A percentile compares a stretch with the other conserved stretches of the same genome.
Evolutionary conservation across 208 protist genomes (phyloP).

Genomic region (Wallacemonas sp.): DNA sequence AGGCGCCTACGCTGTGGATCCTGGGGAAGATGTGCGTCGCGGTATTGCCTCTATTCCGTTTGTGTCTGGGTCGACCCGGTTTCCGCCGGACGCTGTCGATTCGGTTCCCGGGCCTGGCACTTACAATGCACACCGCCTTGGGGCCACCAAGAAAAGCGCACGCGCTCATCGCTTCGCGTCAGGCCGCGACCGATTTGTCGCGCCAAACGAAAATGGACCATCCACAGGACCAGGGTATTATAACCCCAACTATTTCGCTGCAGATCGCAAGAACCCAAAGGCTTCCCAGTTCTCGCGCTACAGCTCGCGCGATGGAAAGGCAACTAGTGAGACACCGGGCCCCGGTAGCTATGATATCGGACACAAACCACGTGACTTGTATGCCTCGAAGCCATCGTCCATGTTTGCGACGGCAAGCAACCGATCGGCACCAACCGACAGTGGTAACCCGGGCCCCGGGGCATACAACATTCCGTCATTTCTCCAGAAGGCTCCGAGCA

Average conservation of each 20-base stretch:
- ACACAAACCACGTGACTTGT: slow-evolving; percentile 21
- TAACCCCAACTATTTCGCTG: slow-evolving; percentile 43
- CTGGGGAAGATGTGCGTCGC: slow-evolving; percentile 9
- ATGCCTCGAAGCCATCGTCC: slow-evolving; percentile 64
- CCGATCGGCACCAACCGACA: slow-evolving; percentile 17
- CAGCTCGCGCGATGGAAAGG: slow-evolving; percentile 30
- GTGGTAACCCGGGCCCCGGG: slow-evolving; percentile 64
- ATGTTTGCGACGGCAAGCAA: slow-evolving; percentile 78
- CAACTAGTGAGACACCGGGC: slow-evolving; percentile 40
- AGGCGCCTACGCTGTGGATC: slow-evolving; percentile 45
- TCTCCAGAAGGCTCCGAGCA: slow-evolving; percentile 14
- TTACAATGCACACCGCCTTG: slow-evolving; percentile 40
- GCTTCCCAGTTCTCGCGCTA: slow-evolving; percentile 60
- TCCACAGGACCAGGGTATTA: slow-evolving; percentile 49
- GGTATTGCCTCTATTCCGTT: slow-evolving; percentile 60
- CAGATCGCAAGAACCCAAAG: slow-evolving; percentile 36
- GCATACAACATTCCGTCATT: slow-evolving; percentile 48
- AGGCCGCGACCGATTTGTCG: neutral
- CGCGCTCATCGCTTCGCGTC: slow-evolving; percentile 27
- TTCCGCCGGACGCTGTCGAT: slow-evolving; percentile 22
- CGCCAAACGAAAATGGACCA: neutral
- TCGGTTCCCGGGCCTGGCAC: slow-evolving; percentile 61
- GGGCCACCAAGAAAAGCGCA: slow-evolving; percentile 26
- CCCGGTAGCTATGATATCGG: slow-evolving; percentile 68
- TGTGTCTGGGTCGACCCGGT: slow-evolving; percentile 57